phyloP scores from a whole-genome alignment of 202 grass and related monocot genomes.

The Zizania palustris region DNA sequence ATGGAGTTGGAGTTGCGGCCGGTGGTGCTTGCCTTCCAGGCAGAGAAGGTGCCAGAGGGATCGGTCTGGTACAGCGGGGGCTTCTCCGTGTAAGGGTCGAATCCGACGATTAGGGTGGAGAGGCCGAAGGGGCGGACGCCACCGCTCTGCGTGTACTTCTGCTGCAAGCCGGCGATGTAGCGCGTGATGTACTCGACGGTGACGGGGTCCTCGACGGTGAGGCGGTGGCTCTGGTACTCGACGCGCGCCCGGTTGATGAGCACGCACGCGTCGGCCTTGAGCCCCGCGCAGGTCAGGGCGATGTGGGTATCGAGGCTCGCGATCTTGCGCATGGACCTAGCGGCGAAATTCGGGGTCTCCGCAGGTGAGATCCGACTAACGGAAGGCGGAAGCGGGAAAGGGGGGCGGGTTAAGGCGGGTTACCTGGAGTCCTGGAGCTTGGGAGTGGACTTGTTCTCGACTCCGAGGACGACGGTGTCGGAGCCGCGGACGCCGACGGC shows the following conservation, averaged over 20 bases:
- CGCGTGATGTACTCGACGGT: conserved; percentile 92
- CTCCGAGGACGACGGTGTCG: conserved; percentile 92
- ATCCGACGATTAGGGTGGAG: conserved; percentile 84
- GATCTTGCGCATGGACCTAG: conserved; percentile 90
- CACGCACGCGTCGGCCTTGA: conserved; percentile 89
- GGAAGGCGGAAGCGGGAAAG: conserved; percentile 16
- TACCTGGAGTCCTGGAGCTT: conserved; percentile 91
- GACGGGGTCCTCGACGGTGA: conserved; percentile 83
- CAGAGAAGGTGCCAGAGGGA: conserved; percentile 82
- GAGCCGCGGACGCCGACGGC: conserved; percentile 79
- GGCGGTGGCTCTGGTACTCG: conserved; percentile 93
- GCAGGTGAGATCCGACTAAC: conserved; percentile 43
- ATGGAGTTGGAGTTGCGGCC: conserved; percentile 88
- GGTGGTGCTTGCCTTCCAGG: conserved; percentile 90
- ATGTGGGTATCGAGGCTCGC: conserved; percentile 86
- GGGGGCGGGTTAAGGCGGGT: too few relatives aligned
- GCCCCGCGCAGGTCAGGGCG: conserved; percentile 89
- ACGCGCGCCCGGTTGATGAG: conserved; percentile 87
- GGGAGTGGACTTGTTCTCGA: conserved; percentile 95
- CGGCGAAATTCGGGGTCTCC: background rate
- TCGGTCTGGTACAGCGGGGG: conserved; percentile 80
- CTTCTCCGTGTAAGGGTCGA: conserved; percentile 72
- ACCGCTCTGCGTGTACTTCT: conserved; percentile 87
- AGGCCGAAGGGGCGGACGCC: conserved; percentile 86
- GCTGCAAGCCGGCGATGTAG: conserved; percentile 87